Evolutionary conservation across 2,329 filamentous ascomycete species (phyloP), one percentile per base, ranked within the genome.

Genomic region (Exophiala alcalophila): DNA sequence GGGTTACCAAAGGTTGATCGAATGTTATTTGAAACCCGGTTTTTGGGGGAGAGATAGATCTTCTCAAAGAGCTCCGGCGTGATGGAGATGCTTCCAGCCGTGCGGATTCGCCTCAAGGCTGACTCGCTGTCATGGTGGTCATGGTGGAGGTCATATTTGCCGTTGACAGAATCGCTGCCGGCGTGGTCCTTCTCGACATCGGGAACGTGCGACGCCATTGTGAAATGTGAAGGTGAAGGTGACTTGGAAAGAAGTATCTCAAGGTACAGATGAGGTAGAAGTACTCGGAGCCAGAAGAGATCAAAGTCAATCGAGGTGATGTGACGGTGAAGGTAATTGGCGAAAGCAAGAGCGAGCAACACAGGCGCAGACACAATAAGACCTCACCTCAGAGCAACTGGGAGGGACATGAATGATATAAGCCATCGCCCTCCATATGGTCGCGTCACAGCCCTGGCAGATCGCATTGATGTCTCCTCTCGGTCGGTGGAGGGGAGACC

Each of bases 41-140:
- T 61, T 55, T 62, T 60, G 5, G 60, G 60, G 14, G 54, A 60
- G n/a, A 63, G 52, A 37, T 63, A 63, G 23, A 63, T 57, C 52
- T 57, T 63, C 50, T 63, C 60, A 32, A 63, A 63, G 37, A 61
- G 60, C 47, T 63, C 60, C 0, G 60, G 58, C 7, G 58, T 57
- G 15, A 63, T 58, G 3, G 59, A 59, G 15, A 63, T 67, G 57
- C 71, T 74, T 45, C 74, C 74, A 19, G 73, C 71, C 1, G 74
- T 77, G 20, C 67, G 64, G 51, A 73, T 70, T 33, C 64, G 64
- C 42, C 58, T 60, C 43, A 73, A 51, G 5, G 70, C 70, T 40
- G 50, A 52, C 18, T 58, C 55, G 7, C 39, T 37, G 45, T 52
- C 51, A 27, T 57, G 54, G 29, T 51, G 41, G 18, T 57, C 48